Conservation (phyloP, 2,329 filamentous ascomycete species). For the Amesomyces nigricolor region DNA sequence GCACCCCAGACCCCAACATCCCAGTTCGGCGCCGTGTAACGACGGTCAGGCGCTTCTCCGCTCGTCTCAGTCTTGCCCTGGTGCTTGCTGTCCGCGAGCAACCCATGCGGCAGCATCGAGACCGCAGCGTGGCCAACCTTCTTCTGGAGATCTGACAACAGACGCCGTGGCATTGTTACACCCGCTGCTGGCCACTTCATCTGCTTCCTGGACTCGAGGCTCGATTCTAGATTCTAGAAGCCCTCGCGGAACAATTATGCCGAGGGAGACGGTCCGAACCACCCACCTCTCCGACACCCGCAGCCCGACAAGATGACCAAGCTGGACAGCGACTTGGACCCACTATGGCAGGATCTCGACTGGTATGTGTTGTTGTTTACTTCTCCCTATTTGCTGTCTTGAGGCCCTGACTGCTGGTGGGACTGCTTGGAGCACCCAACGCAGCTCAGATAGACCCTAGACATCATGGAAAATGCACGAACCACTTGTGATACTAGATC, state of each 20-base stretch:
- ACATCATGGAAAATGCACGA: no score
- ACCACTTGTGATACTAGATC: not conserved
- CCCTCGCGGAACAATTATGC: constrained; percentile 12
- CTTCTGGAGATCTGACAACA: not conserved
- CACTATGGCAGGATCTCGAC: constrained; percentile 70
- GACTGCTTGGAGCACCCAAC: no score
- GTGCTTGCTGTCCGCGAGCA: not conserved
- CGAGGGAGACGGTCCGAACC: constrained; percentile 13
- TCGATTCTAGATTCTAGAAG: not conserved
- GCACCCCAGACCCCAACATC: no score
- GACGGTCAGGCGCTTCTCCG: no score
- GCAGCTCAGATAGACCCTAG: no score
- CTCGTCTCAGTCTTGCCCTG: not conserved
- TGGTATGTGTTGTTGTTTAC: constrained; percentile 49
- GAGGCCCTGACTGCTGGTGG: no score
- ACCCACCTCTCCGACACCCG: constrained; percentile 9
- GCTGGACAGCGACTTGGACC: constrained; percentile 47
- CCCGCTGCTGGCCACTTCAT: not conserved
- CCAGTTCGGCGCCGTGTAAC: no score
- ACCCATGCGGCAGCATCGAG: not conserved
- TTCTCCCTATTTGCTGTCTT: not conserved
- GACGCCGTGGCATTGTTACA: no score
- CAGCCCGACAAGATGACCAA: constrained; percentile 31
- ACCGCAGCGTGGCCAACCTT: not conserved
- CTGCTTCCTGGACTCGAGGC: no score